phyloP scores from a whole-genome alignment of 2,329 filamentous ascomycete species.

The Aspergillus ibericus region DNA sequence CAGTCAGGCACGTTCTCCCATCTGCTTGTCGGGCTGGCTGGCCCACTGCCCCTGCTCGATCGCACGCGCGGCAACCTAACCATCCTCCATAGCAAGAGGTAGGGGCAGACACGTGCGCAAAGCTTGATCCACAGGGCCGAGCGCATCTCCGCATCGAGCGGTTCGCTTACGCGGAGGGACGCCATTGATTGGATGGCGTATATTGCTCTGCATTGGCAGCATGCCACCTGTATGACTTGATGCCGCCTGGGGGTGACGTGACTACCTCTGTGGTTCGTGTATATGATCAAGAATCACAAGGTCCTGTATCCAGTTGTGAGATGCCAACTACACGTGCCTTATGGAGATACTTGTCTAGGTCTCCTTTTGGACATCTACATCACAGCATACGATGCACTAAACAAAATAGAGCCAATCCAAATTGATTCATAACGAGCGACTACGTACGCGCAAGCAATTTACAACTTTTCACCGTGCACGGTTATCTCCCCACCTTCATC shows the following conservation, averaged over 20 bases:
- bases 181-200: not conserved
- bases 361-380: too few relatives aligned
- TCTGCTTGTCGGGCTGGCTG: not conserved
- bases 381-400: too few relatives aligned
- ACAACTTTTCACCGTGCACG: not conserved
- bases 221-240: not conserved
- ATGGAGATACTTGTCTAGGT: not conserved
- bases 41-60: not conserved
- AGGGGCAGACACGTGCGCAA: not conserved
- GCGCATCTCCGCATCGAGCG: not conserved
- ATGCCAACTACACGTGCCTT: not conserved
- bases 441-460: not conserved
- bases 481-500: not conserved
- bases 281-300: too few relatives aligned
- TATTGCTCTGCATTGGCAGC: not conserved
- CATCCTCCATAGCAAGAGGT: not conserved
- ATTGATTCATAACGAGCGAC: too few relatives aligned
- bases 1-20: not conserved
- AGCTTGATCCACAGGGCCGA: not conserved
- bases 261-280: too few relatives aligned
- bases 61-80: not conserved
- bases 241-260: not conserved
- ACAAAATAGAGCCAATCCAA: too few relatives aligned
- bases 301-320: not conserved
- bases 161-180: not conserved